Base-by-base conservation (phyloP, 768 basidiomycete genomes). In the Pleurotus cornucopiae region DNA sequence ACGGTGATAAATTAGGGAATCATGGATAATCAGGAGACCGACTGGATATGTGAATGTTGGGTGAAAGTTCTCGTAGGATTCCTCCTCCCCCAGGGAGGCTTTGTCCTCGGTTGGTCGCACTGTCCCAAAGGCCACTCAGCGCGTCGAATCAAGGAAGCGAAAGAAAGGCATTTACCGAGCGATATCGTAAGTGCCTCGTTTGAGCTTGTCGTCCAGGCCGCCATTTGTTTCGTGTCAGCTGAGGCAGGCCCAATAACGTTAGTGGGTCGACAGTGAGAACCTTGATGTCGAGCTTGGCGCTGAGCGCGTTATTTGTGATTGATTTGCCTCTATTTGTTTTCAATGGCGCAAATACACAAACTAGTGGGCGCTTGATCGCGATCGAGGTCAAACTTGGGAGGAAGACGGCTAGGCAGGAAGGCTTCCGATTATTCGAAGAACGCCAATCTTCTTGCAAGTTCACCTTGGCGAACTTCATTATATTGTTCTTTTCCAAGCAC, bases 31-130 rank as follows among this genome's bases (percentile, higher is more conserved):
- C 45, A 55, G n/a, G n/a, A 41, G 34, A 67, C 85, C 52, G 63
- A 92, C 91, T 4, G 96, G 94, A 72, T 99, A 99, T 0, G 96
- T 98, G 74, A 98, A 99, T 3, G 77, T 73, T 2, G 96, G 96
- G 58, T 89, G 80, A 71, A 97, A 98, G 16, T 76, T 73, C 58
- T 82, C 79, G 57, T 80, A 86, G 12, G 74, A 69, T 63, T 89
- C 88, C 25, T 82, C 76, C 11, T 80, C 77, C 58, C 69, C 73
- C 13, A 88, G 76, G 2, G 66, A 68, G 54, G 82, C 77, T 59
- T 80, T 80, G 70, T 92, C 91, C 57, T 81, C 78, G 51, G 73
- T 67, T n/a, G 88, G 78, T 59, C 90, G 84, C 9, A 89, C 94
- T 94, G 62, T n/a, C 44, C 20, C 43, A 23, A 20, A 49, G 43